Base-by-base conservation (phyloP, 148 eudicot genomes). In the Heliamphora exappendiculata region DNA sequence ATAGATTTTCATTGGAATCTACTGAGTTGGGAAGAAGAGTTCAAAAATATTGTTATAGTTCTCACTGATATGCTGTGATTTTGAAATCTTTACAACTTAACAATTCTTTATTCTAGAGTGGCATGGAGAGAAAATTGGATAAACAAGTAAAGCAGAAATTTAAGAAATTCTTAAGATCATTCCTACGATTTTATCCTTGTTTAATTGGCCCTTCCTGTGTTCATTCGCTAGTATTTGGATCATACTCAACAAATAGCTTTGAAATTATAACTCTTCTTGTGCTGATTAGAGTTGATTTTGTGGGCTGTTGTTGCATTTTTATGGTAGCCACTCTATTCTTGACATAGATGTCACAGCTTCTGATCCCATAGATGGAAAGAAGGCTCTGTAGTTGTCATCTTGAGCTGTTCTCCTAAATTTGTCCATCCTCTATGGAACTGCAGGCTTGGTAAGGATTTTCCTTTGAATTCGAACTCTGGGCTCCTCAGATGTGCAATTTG, bases 371-470 rank as follows among this genome's bases (percentile, higher is more conserved):
- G 36, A 14, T 28, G 54, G 9, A 69, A 29, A 26, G 31, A 20
- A 14, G 39, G 73, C 37, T 69, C 13, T 29, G 57, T 13, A 45
- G 60, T 70, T 31, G 59, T 49, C 24, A 50, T 31, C 41, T 70
- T 71, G 42, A 31, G 13, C 24, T 50, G 17, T 50, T 50, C 44
- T 49, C 55, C 73, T 71, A 71, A 69, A 45, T 70, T 70, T 29
- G 31, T 71, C 42, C 13, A 31, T 29, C 20, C 59, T 31, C 33
- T 16, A 3, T 49, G 58, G 53, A 51, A 60, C 17, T 81, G 85
- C 91, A 94, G 98, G 89, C 89, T 94, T 70, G 97, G 98, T 47
- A 94, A 89, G 84, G 93, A 94, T 78, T 82, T 81, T 49, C 94
- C 92, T 12, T 55, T 82, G 79, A 78, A 87, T 73, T 84, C 93